Evolutionary conservation across 2,329 filamentous ascomycete species (phyloP).

Genomic region (Xylaria sp.): DNA sequence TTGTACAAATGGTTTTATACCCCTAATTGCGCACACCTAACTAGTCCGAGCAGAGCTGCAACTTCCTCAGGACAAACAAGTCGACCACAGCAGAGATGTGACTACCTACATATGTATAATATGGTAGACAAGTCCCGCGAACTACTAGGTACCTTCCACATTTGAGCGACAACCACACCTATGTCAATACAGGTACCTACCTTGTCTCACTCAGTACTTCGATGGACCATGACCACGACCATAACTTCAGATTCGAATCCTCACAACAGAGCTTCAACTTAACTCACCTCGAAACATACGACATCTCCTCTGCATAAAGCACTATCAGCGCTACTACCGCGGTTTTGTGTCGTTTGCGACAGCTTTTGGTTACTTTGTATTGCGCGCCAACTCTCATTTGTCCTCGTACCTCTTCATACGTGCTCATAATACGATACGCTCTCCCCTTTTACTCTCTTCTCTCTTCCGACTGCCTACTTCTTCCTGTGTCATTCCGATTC

Average conservation of each 20-base stretch:
- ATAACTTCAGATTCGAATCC: slow-evolving; percentile 18
- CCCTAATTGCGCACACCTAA: background rate
- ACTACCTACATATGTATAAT: background rate
- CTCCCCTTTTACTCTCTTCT: background rate
- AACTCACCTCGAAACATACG: slow-evolving; percentile 32
- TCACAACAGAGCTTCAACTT: slow-evolving; percentile 38
- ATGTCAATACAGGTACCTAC: background rate
- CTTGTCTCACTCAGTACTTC: no score
- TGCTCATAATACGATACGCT: background rate
- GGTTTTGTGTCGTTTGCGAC: slow-evolving; percentile 41
- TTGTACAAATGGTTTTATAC: background rate
- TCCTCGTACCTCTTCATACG: background rate
- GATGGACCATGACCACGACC: background rate
- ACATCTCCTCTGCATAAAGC: slow-evolving; percentile 43
- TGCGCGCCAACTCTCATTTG: slow-evolving; percentile 29
- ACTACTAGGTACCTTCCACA: background rate
- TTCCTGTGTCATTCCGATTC: no score
- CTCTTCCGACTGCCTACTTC: background rate
- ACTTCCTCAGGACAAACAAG: background rate
- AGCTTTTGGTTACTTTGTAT: slow-evolving; percentile 48
- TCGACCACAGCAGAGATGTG: background rate
- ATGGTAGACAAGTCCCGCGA: background rate
- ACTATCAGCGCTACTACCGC: slow-evolving; percentile 44
- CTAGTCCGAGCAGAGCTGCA: background rate
- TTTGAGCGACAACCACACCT: background rate